Evolutionary conservation across 495 filamentous ascomycete genomes (phyloP).

Genomic region (Aspergillus nanangensis): DNA sequence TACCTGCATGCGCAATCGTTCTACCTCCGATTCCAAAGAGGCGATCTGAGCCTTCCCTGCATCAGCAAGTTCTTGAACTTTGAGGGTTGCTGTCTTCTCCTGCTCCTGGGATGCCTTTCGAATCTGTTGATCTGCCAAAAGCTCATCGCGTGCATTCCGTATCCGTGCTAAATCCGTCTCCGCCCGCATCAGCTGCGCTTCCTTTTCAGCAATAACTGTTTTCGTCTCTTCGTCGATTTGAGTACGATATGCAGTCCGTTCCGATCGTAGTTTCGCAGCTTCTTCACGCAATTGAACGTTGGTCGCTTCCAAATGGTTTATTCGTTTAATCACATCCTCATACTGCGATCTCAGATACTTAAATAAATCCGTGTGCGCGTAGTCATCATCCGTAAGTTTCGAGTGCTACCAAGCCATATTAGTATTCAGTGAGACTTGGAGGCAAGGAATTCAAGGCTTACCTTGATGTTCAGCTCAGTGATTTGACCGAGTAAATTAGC

Average conservation of each 20-base stretch:
- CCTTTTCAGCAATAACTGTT: slow-evolving; percentile 62
- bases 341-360: slow-evolving; percentile 84
- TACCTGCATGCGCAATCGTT: slow-evolving; percentile 57
- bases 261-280: slow-evolving; percentile 75
- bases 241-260: slow-evolving; percentile 75
- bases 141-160: slow-evolving; percentile 74
- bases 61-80: slow-evolving; percentile 73
- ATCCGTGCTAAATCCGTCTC: slow-evolving; percentile 85
- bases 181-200: slow-evolving; percentile 71
- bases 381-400: slow-evolving; percentile 85
- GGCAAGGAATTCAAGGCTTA: slow-evolving; percentile 15
- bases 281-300: slow-evolving; percentile 83
- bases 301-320: slow-evolving; percentile 86
- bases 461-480: slow-evolving; percentile 61
- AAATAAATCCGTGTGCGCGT: slow-evolving; percentile 86
- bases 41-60: slow-evolving; percentile 70
- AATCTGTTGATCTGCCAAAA: slow-evolving; percentile 75
- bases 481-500: slow-evolving; percentile 73
- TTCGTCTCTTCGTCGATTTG: slow-evolving; percentile 76
- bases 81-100: slow-evolving; percentile 59
- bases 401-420: slow-evolving; percentile 40
- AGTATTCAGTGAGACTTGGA: slow-evolving; percentile 5
- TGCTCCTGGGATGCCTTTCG: slow-evolving; percentile 75
- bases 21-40: slow-evolving; percentile 75
- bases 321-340: slow-evolving; percentile 84